Evolutionary conservation across 768 basidiomycete species (phyloP).

Genomic region (Astraeus odoratus): DNA sequence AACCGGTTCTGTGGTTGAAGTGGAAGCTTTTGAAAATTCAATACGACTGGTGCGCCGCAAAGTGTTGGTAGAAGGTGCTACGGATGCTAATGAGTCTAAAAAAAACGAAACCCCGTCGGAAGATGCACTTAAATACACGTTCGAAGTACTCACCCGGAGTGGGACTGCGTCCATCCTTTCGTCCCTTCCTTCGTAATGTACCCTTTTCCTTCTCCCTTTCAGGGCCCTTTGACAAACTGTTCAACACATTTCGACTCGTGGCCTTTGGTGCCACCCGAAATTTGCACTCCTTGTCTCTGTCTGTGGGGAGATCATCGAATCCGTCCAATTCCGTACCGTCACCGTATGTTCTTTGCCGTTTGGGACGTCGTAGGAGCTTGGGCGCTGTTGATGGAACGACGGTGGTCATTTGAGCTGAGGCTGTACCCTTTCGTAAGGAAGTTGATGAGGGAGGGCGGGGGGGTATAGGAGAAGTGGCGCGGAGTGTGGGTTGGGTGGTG

Average conservation of each 20-base stretch:
- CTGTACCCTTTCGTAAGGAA: conserved; percentile 36
- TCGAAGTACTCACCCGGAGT: conserved; percentile 32
- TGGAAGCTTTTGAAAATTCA: conserved; percentile 39
- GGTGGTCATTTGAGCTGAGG: conserved; percentile 21
- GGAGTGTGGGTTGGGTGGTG: conserved; percentile 31
- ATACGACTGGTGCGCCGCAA: conserved; percentile 53
- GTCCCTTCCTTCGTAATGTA: conserved; percentile 51
- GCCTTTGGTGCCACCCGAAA: conserved; percentile 71
- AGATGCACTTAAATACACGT: conserved; percentile 1
- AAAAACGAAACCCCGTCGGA: neutral
- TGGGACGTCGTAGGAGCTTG: conserved; percentile 69
- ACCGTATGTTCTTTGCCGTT: conserved; percentile 69
- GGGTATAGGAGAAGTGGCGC: conserved; percentile 54
- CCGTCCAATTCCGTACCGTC: conserved; percentile 88
- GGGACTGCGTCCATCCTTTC: conserved; percentile 36
- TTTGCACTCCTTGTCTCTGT: conserved; percentile 72
- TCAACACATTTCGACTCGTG: conserved; percentile 51
- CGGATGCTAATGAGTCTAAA: conserved; percentile 21
- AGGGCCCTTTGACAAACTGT: conserved; percentile 36
- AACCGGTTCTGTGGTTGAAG: conserved; percentile 26
- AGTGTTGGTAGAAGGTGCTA: conserved; percentile 42
- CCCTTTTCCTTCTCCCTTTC: conserved; percentile 43
- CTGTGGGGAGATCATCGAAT: conserved; percentile 82
- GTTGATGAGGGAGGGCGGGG: conserved; percentile 53
- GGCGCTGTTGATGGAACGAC: conserved; percentile 43